A percentile compares a stretch with the other conserved stretches of the same genome.
Evolutionary conservation across 768 basidiomycete species (phyloP).

Genomic region (Termitomyces sp.): DNA sequence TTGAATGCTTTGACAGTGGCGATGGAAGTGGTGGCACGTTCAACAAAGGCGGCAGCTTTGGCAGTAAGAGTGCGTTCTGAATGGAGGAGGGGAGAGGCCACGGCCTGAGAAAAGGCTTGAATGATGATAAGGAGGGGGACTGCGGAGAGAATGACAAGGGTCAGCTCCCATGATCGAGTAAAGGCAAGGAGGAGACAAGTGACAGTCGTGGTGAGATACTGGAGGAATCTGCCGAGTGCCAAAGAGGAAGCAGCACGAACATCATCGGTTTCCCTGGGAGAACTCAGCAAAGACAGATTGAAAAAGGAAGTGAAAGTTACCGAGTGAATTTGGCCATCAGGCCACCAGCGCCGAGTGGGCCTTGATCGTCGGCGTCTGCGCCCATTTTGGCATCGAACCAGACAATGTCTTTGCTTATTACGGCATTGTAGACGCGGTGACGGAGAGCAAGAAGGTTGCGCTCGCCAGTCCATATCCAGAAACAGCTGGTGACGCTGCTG

Average conservation of each 20-base stretch:
- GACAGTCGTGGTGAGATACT: constrained; percentile 75
- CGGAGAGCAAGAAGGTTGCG: constrained; percentile 66
- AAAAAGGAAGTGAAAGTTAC: constrained; percentile 29
- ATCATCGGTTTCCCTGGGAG: constrained; percentile 85
- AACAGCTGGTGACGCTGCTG: constrained; percentile 65
- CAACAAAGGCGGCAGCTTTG: constrained; percentile 71
- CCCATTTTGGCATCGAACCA: constrained; percentile 89
- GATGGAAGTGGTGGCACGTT: constrained; percentile 72
- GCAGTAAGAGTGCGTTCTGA: constrained; percentile 63
- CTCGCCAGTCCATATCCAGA: constrained; percentile 91
- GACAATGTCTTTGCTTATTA: constrained; percentile 68
- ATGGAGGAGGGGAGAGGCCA: constrained; percentile 62
- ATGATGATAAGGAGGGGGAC: constrained; percentile 79
- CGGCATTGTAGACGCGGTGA: constrained; percentile 58
- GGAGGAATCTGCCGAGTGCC: constrained; percentile 70
- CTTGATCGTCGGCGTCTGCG: constrained; percentile 38
- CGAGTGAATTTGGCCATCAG: constrained; percentile 90
- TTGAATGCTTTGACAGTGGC: constrained; percentile 93
- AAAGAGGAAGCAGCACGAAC: constrained; percentile 82
- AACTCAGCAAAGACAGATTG: background rate
- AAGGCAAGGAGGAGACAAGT: constrained; percentile 83
- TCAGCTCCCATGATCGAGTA: constrained; percentile 70
- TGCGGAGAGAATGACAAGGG: constrained; percentile 87
- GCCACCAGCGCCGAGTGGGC: constrained; percentile 76
- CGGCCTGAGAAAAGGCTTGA: constrained; percentile 66